Percentiles rank a stretch among this genome's conserved stretches.
Conservation (phyloP, 2,329 filamentous ascomycete genomes). For the Ascochyta lentis region DNA sequence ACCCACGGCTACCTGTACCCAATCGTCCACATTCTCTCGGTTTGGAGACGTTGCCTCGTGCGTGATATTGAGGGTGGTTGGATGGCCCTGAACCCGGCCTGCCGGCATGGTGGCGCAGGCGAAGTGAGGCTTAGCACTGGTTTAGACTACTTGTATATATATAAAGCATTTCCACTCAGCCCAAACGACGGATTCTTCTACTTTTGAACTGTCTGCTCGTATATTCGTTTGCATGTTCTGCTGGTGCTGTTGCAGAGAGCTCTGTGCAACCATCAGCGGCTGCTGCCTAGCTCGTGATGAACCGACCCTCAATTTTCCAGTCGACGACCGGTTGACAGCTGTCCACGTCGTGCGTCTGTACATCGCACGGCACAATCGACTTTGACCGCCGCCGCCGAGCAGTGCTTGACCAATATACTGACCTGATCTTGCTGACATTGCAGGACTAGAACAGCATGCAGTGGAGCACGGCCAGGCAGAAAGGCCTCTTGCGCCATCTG, state of each 20-base stretch:
- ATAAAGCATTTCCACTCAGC: conserved; percentile 3
- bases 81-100: conserved; percentile 16
- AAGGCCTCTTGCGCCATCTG: conserved; percentile 22
- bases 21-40: conserved; percentile 6
- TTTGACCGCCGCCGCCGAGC: conserved; percentile 11
- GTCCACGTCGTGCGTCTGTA: conserved; percentile 17
- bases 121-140: conserved; percentile 46
- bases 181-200: background rate
- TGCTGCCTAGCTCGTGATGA: conserved; percentile 35
- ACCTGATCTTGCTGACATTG: conserved; percentile 29
- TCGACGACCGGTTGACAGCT: conserved; percentile 21
- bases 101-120: conserved; percentile 32
- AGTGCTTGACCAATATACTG: conserved; percentile 11
- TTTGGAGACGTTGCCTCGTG: conserved; percentile 10
- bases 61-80: conserved; percentile 33
- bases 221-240: background rate
- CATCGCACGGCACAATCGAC: conserved; percentile 8
- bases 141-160: conserved; percentile 15
- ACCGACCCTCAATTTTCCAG: conserved; percentile 23
- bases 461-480: conserved; percentile 31
- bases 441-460: conserved; percentile 25
- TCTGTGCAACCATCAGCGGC: conserved; percentile 5
- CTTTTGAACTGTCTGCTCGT: background rate
- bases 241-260: background rate
- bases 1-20: conserved; percentile 1